Evolutionary conservation across 129 eudicot species (phyloP), one percentile per base, ranked within the genome.

Genomic region (Dittrichia graveolens): DNA sequence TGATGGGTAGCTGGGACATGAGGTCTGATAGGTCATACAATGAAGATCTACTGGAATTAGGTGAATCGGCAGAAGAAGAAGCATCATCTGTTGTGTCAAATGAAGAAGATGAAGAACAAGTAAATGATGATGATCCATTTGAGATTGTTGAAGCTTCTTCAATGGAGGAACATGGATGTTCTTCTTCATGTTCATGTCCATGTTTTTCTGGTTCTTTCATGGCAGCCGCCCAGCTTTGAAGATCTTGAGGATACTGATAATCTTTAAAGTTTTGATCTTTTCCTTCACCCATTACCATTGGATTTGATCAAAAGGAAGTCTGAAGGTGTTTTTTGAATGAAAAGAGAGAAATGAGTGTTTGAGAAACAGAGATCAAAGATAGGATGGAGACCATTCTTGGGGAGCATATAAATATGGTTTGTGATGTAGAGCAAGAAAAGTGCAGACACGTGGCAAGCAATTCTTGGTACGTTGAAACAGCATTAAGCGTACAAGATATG

Each of bases 1-100:
- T 91, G 85, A 91, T 86, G 60, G 96, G 96, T 39, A 90, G 61
- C 38, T 90, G 80, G 12, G 80, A 72, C 96, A 90, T 87, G 75
- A 87, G 92, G 46, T 87, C 93, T 53, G 91, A 78, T 3, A 90
- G 69, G 50, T 90, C 91, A 81, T 82, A 88, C 4, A 88, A 54
- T 55, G 89, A 76, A 71, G 83, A 82, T 74, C 62, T 71, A n/a
- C 86, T 72, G 3, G 71, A 71, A 37, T 87, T 73, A 13, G 85
- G 55, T 12, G 87, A 60, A 0, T 24, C 31, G 2, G 31, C 31
- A 7, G 88, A 75, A 60, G 91, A 90, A 41, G 87, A 81, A 57
- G 91, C 90, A 74, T 88, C 95, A 71, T 88, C 91, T 19, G 67
- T 42, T 62, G 72, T 80, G 49, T 83, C 88, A 24, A 73, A 81